Base-by-base conservation (phyloP, 2,329 filamentous ascomycete species). In the Aureobasidium lini region DNA sequence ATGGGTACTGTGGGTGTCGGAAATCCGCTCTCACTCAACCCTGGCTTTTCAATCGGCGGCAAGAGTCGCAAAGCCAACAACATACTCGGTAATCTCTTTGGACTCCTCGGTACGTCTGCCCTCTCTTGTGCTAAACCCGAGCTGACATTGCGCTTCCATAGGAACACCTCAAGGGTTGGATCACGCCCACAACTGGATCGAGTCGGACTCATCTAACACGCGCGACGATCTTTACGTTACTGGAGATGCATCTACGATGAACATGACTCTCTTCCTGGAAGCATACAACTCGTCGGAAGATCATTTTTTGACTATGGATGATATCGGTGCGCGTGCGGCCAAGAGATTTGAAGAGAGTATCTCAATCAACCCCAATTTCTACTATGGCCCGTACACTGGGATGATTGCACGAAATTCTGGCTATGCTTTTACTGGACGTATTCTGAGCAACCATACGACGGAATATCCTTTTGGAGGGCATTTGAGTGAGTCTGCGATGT, bases 161-260 rank as follows among this genome's bases (percentile, higher is more conserved):
- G 42, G 18, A 57, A 61, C 49, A 34, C 67, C 68, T 15, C 61
- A 65, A 48, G 70, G 69, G 15, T 72, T 83, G 2, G 69, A 69
- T 13, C 77, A 77, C n/a, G 77, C 76, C 3, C 81, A 84, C 67
- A 82, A 82, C 66, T 76, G 78, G 59, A 79, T 82, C 64, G 81
- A 84, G 70, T 71, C 76, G 0, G 81, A 84, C 67, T 77, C 72
- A 0, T 82, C 79, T 44, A 74, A 76, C 46, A 81, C 79, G 0
- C 75, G 81, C 2, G 74, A 77, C 37, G 81, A 83, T 60, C 68
- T 84, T 0, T 83, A 83, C 66, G 59, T 67, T 4, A 66, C 65
- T 16, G 64, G 78, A 4, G 76, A 84, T 62, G 75, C 76, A 56
- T 76, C 76, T 57, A 76, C 75, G 16, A 72, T 84, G 69, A 79